Conservation (phyloP, 2,329 filamentous ascomycete species). For the Rhynchosporium graminicola region DNA sequence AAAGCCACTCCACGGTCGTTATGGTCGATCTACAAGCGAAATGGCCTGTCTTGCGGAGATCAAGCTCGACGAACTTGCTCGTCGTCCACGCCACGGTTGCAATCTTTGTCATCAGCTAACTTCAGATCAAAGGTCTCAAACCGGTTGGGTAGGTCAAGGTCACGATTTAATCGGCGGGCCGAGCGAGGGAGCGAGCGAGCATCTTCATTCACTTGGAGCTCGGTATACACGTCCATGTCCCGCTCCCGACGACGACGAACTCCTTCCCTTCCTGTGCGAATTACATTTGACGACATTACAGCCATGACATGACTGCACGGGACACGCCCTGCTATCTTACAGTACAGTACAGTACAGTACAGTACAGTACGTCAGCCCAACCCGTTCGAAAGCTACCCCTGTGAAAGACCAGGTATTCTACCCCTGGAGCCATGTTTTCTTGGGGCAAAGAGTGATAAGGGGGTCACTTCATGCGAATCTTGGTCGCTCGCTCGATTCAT, state of each 20-base stretch:
- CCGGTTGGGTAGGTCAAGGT: background rate
- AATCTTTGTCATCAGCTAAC: constrained; percentile 12
- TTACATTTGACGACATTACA: constrained; percentile 12
- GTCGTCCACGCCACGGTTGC: background rate
- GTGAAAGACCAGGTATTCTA: background rate
- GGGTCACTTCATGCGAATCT: constrained; percentile 13
- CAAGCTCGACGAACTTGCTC: background rate
- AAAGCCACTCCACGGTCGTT: background rate
- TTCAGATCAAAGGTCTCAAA: constrained; percentile 5
- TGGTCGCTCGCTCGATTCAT: constrained; percentile 12
- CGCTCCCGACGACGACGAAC: background rate
- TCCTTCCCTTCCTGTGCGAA: background rate
- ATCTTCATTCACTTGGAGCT: constrained; percentile 10
- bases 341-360: constrained; percentile 2
- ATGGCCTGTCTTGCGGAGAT: constrained; percentile 1
- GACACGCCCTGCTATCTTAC: background rate
- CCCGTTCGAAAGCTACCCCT: constrained; percentile 10
- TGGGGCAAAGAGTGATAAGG: constrained; percentile 13
- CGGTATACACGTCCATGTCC: constrained; percentile 7
- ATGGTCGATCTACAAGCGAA: background rate
- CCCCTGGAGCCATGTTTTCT: constrained; percentile 15
- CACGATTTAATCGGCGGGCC: background rate
- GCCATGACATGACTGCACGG: constrained; percentile 2
- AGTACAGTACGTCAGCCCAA: constrained; percentile 16
- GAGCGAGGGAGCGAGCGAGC: background rate